Evolutionary conservation across 495 filamentous ascomycete genomes (phyloP), one percentile per base, ranked within the genome.

Genomic region (Xylaria castorea): DNA sequence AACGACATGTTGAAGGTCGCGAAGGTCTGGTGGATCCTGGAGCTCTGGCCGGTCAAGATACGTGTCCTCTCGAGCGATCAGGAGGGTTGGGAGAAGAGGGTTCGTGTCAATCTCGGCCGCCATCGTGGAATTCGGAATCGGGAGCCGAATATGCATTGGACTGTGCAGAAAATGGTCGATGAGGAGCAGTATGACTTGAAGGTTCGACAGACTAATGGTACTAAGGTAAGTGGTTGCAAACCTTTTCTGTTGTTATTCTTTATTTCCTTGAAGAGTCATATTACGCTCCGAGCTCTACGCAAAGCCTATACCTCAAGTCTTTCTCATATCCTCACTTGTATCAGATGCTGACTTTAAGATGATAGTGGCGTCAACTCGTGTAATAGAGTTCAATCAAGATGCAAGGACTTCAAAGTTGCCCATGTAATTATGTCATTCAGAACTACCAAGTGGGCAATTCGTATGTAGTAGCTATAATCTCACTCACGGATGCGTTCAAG

Each of bases 61-160:
- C 70, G 68, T 2, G 58, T 82, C 9, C 50, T 74, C 30, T 70
- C 69, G 36, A 67, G 73, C 9, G 63, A 75, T 50, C 46, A 65
- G 22, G 74, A 74, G 18, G 66, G 70, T 14, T 82, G 77, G 80
- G 74, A 79, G 68, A 81, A 81, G 75, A 73, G 51, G 36, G 62
- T 81, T 1, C 27, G 77, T 11, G 66, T 77, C 51, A 82, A 83
- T 72, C 36, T 80, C 68, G 81, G 81, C 0, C 44, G 76, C 25
- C 75, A 78, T 71, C 75, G 82, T 16, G 74, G 73, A 7, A 74
- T 81, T 46, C 34, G 70, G 3, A 77, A 81, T 50, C 25, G 18
- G 2, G 75, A 80, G 64, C 81, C 81, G 50, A 79, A 76, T 27
- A 79, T 83, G 76, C 81, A 83, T 72, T 83, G 81, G 81, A 83